A percentile compares a stretch with the other conserved stretches of the same genome.
These are phyloP conservation scores for Aspergillus pseudotamarii DNA, from an alignment of 2,329 filamentous ascomycete species.

Conservation along the genomic window DNA sequence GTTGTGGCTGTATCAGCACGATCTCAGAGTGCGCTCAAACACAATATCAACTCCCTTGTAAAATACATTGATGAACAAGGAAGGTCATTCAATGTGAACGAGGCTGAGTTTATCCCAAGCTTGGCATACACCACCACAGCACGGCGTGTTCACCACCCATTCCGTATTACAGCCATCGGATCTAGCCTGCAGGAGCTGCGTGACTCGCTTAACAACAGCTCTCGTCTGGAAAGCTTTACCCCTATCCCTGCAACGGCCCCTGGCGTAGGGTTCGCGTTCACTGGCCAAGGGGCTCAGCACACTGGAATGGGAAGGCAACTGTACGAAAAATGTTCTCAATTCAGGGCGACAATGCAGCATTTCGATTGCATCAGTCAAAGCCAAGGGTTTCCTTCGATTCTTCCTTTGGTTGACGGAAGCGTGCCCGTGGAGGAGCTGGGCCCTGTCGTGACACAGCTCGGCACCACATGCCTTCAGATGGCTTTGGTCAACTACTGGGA, in stretches of 20 bases:
- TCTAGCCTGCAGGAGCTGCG: not conserved
- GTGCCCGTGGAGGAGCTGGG: slow-evolving; percentile 33
- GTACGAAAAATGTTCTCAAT: slow-evolving; percentile 32
- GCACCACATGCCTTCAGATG: slow-evolving; percentile 46
- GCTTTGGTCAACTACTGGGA: slow-evolving; percentile 42
- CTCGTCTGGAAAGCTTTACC: slow-evolving; percentile 21
- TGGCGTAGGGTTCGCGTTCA: slow-evolving; percentile 29
- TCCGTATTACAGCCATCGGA: slow-evolving; percentile 26
- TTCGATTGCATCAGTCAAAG: slow-evolving; percentile 36
- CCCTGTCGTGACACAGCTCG: slow-evolving; percentile 30
- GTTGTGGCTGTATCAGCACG: slow-evolving; percentile 60
- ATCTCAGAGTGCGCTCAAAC: slow-evolving; percentile 43
- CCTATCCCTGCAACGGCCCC: slow-evolving; percentile 25
- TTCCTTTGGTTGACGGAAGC: slow-evolving; percentile 38
- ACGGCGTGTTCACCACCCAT: slow-evolving; percentile 49
- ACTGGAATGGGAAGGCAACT: slow-evolving; percentile 40
- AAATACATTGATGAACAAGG: slow-evolving; percentile 53
- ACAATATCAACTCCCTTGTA: slow-evolving; percentile 60
- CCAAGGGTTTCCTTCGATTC: slow-evolving; percentile 41
- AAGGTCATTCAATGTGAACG: slow-evolving; percentile 35
- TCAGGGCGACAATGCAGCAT: slow-evolving; percentile 34
- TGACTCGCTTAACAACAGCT: slow-evolving; percentile 15
- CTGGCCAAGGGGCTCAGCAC: slow-evolving; percentile 43
- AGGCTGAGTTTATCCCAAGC: slow-evolving; percentile 35
- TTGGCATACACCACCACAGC: slow-evolving; percentile 71